These are phyloP conservation scores for Epichloe uncinata DNA, from an alignment of 2,329 filamentous ascomycete genomes.

Conservation along the genomic window DNA sequence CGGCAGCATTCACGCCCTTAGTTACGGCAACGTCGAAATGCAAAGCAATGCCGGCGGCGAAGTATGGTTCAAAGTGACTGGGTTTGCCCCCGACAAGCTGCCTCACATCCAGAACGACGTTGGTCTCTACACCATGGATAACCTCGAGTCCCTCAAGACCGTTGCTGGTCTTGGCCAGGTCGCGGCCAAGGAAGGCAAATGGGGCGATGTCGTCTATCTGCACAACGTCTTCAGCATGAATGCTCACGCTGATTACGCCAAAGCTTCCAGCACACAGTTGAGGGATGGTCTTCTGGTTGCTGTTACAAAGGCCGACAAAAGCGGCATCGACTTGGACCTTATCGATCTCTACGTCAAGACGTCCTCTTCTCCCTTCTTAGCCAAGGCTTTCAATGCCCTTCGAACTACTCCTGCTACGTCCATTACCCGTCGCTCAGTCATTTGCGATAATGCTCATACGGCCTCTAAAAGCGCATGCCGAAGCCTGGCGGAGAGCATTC, in stretches of 20 bases:
- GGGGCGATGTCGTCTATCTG: conserved; percentile 4
- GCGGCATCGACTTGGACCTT: not conserved
- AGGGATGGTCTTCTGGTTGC: not conserved
- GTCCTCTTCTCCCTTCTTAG: conserved; percentile 1
- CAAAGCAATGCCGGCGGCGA: not conserved
- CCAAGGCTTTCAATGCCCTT: conserved; percentile 1
- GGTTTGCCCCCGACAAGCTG: not conserved
- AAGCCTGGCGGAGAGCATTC: not conserved
- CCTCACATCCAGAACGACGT: conserved; percentile 2
- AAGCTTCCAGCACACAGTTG: conserved; percentile 1
- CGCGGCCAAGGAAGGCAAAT: conserved; percentile 3
- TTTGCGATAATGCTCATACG: not conserved
- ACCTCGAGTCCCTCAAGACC: not conserved
- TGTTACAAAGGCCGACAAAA: not conserved
- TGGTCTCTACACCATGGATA: conserved; percentile 2
- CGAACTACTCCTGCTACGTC: not conserved
- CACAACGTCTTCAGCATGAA: conserved; percentile 6
- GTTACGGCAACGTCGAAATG: not conserved
- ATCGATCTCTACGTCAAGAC: conserved; percentile 3
- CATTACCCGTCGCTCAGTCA: not conserved
- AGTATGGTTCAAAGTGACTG: conserved; percentile 1
- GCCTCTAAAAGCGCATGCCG: not conserved
- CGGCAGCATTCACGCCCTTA: not conserved
- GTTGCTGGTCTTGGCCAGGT: not conserved
- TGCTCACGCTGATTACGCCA: conserved; percentile 3